These are phyloP conservation scores for Sarocladiaceae sp. DNA, from an alignment of 2,329 filamentous ascomycete species.

Conservation along the genomic window DNA sequence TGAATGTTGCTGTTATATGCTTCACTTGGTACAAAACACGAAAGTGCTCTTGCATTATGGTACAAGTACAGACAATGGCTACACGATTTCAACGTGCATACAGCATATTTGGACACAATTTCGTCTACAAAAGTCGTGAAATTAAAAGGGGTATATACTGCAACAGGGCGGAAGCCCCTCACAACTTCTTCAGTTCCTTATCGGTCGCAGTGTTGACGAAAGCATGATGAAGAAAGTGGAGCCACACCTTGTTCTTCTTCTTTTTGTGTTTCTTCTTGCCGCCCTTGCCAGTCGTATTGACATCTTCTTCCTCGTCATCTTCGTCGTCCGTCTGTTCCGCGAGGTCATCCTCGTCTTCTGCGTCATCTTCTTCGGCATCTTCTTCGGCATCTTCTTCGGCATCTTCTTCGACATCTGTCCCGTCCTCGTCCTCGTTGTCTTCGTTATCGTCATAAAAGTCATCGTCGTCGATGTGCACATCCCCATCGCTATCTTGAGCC, in stretches of 20 bases:
- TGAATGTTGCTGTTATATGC: no score
- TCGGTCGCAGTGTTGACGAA: slow-evolving; percentile 71
- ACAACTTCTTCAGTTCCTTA: slow-evolving; percentile 56
- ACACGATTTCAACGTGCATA: no score
- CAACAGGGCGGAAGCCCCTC: slow-evolving; percentile 6
- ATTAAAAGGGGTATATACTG: not conserved
- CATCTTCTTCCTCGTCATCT: slow-evolving; percentile 45
- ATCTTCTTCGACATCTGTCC: slow-evolving; percentile 23
- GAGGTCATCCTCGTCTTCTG: slow-evolving; percentile 37
- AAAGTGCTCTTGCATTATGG: no score
- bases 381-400: slow-evolving; percentile 22
- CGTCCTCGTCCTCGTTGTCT: slow-evolving; percentile 22
- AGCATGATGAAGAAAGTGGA: slow-evolving; percentile 70
- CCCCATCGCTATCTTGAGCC: slow-evolving; percentile 19
- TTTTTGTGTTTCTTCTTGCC: slow-evolving; percentile 42
- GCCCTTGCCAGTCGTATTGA: slow-evolving; percentile 17
- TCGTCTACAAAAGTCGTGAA: no score
- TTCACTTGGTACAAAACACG: no score
- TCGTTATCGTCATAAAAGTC: slow-evolving; percentile 24
- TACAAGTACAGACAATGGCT: no score
- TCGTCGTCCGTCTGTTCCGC: slow-evolving; percentile 29
- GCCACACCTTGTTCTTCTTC: slow-evolving; percentile 66
- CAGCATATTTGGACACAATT: no score
- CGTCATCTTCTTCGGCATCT: slow-evolving; percentile 37
- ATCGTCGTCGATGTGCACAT: slow-evolving; percentile 21